These are phyloP conservation scores for Penicillium bialowiezense DNA, from an alignment of 495 filamentous ascomycete genomes.

Conservation along the genomic window DNA sequence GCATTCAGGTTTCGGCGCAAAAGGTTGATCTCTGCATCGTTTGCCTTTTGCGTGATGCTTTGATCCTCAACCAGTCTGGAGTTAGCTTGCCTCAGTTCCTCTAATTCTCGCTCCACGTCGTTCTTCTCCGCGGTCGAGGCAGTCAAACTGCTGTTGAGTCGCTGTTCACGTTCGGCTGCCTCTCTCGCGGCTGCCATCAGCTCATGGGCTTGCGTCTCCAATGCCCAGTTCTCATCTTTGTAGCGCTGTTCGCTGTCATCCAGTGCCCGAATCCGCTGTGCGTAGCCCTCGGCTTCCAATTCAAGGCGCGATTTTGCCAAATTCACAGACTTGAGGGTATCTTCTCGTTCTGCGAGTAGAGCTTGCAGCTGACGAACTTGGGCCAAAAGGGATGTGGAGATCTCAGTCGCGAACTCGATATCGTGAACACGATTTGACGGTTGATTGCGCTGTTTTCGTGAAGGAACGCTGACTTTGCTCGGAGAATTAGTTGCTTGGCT, in stretches of 20 bases:
- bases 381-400: slow-evolving; percentile 82
- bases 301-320: slow-evolving; percentile 75
- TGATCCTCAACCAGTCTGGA: slow-evolving; percentile 81
- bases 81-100: slow-evolving; percentile 77
- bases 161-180: slow-evolving; percentile 72
- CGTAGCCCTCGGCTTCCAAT: slow-evolving; percentile 73
- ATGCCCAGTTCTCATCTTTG: slow-evolving; percentile 97
- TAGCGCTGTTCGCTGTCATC: slow-evolving; percentile 93
- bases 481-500: slow-evolving; percentile 83
- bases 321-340: slow-evolving; percentile 70
- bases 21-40: slow-evolving; percentile 80
- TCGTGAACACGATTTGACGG: slow-evolving; percentile 81
- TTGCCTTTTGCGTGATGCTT: slow-evolving; percentile 67
- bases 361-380: slow-evolving; percentile 88
- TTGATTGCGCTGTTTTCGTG: slow-evolving; percentile 86
- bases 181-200: slow-evolving; percentile 67
- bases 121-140: slow-evolving; percentile 71
- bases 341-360: slow-evolving; percentile 80
- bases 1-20: slow-evolving; percentile 71
- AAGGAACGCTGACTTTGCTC: slow-evolving; percentile 81
- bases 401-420: slow-evolving; percentile 94
- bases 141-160: slow-evolving; percentile 68
- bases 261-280: slow-evolving; percentile 71
- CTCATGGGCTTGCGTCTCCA: slow-evolving; percentile 87
- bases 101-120: slow-evolving; percentile 73